Percentiles rank a stretch among this genome's conserved stretches.
These are phyloP conservation scores for Peniophora sp. DNA, from an alignment of 1,284 basidiomycete species.

Conservation along the genomic window DNA sequence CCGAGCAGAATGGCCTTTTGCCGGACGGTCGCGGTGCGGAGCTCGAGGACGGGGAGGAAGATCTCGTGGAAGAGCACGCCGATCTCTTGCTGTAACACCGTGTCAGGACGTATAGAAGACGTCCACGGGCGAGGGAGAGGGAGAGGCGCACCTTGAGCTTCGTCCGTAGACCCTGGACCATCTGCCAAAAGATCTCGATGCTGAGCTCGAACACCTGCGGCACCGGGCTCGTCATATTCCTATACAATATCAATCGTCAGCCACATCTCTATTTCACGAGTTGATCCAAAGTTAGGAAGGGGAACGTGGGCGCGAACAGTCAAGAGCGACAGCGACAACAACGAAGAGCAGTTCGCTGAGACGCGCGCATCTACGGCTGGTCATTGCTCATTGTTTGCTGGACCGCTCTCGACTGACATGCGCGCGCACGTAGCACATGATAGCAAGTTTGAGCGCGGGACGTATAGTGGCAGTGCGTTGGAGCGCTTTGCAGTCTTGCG, in stretches of 20 bases:
- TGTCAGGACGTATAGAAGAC: constrained; percentile 5
- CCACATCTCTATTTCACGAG: too few relatives aligned
- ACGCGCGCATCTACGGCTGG: too few relatives aligned
- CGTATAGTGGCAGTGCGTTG: too few relatives aligned
- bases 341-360: too few relatives aligned
- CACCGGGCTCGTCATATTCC: constrained; percentile 94
- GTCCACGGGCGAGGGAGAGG: background rate
- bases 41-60: constrained; percentile 97
- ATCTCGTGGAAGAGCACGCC: constrained; percentile 98
- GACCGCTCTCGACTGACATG: too few relatives aligned
- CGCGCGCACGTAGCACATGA: too few relatives aligned
- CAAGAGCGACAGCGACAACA: too few relatives aligned
- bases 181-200: constrained; percentile 98
- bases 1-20: constrained; percentile 89
- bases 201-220: constrained; percentile 97
- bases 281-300: too few relatives aligned
- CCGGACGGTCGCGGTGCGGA: constrained; percentile 92
- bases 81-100: constrained; percentile 82
- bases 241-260: constrained; percentile 12
- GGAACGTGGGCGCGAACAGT: too few relatives aligned
- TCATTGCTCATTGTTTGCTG: too few relatives aligned
- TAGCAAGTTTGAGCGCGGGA: too few relatives aligned
- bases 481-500: too few relatives aligned
- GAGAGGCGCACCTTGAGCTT: constrained; percentile 74
- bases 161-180: constrained; percentile 87